Conservation (phyloP, 129 eudicot species). For the Tanacetum coccineum region DNA sequence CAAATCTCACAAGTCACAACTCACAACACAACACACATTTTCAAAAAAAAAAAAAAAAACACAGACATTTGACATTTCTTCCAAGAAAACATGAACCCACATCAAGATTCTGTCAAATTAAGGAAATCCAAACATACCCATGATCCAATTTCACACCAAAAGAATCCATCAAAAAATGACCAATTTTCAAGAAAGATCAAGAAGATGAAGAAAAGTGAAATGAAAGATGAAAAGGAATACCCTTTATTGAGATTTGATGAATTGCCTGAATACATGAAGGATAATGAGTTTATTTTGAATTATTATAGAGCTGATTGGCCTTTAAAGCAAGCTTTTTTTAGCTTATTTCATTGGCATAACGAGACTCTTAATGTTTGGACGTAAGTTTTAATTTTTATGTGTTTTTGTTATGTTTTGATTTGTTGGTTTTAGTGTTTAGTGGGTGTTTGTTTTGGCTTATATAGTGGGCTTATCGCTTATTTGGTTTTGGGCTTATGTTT, state of each 20-base stretch:
- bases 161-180: not conserved
- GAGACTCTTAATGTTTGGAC: conserved; percentile 98
- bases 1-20: not conserved
- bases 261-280: conserved; percentile 94
- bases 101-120: conserved; percentile 22
- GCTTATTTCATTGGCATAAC: conserved; percentile 88
- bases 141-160: conserved; percentile 16
- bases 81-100: conserved; percentile 19
- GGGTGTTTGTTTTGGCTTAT: no score
- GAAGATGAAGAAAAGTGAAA: not conserved
- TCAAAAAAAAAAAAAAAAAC: no score
- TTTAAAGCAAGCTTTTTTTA: conserved; percentile 66
- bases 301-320: conserved; percentile 90
- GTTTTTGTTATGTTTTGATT: not conserved
- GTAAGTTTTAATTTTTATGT: conserved; percentile 43
- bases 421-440: not conserved
- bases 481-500: no score
- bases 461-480: no score
- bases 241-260: conserved; percentile 43
- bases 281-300: conserved; percentile 78
- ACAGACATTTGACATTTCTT: no score
- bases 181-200: not conserved
- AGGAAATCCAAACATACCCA: conserved; percentile 20
- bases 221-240: conserved; percentile 2
- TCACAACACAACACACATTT: conserved; percentile 17